Evolutionary conservation across 2,329 filamentous ascomycete genomes (phyloP).

Genomic region (Aspergillus vadensis): DNA sequence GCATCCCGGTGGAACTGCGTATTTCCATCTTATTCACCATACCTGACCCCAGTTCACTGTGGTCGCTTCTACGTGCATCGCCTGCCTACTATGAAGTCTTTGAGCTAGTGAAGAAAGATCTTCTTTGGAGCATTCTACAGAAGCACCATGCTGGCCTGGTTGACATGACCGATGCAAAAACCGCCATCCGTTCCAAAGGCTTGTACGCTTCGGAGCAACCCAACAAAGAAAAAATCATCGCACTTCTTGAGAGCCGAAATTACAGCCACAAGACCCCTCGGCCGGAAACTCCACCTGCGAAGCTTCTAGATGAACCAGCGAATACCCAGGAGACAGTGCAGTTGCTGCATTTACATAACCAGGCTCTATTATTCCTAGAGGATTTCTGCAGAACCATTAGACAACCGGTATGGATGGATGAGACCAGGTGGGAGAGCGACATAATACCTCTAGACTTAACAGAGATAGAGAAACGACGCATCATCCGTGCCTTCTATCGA

Average conservation of each 20-base stretch:
- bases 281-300: not conserved
- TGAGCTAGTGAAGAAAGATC: constrained; percentile 4
- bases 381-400: constrained; percentile 5
- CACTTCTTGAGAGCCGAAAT: constrained; percentile 20
- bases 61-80: constrained; percentile 22
- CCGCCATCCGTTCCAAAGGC: constrained; percentile 22
- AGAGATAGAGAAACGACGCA: constrained; percentile 14
- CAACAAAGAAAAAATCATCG: constrained; percentile 18
- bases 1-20: constrained; percentile 21
- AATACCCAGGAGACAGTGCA: constrained; percentile 11
- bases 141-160: constrained; percentile 15
- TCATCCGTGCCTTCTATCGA: constrained; percentile 23
- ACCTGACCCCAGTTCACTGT: constrained; percentile 15
- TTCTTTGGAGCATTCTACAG: constrained; percentile 7
- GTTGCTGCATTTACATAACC: constrained; percentile 12
- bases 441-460: constrained; percentile 12
- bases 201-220: not conserved
- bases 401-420: constrained; percentile 5
- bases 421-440: not conserved
- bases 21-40: constrained; percentile 19
- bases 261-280: constrained; percentile 20
- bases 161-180: constrained; percentile 20
- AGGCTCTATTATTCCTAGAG: constrained; percentile 8
- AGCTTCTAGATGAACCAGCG: constrained; percentile 7
- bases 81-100: constrained; percentile 19